Evolutionary conservation across 2,329 filamentous ascomycete species (phyloP).

Genomic region (Pestalotiopsis sp.): DNA sequence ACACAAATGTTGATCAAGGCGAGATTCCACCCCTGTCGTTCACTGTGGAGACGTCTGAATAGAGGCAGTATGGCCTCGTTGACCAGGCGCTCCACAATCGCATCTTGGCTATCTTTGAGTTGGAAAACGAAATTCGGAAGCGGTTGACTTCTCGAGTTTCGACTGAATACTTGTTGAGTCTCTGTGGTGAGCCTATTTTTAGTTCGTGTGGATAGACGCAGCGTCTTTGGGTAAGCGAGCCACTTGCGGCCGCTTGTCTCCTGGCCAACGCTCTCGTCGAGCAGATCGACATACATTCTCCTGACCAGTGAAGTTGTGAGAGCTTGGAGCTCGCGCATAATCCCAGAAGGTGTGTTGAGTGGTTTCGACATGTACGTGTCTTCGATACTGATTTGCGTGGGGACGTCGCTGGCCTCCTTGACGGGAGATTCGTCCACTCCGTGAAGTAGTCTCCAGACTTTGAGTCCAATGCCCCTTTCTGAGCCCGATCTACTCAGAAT

Average conservation of each 20-base stretch:
- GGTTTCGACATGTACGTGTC: slow-evolving; percentile 78
- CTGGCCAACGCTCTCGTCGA: slow-evolving; percentile 40
- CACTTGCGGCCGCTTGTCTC: slow-evolving; percentile 47
- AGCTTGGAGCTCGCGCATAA: slow-evolving; percentile 69
- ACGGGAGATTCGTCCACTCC: slow-evolving; percentile 80
- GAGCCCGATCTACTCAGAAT: slow-evolving; percentile 72
- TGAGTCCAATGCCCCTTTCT: slow-evolving; percentile 71
- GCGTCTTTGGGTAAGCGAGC: slow-evolving; percentile 79
- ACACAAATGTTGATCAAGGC: slow-evolving; percentile 86
- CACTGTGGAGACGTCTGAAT: slow-evolving; percentile 74
- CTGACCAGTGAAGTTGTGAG: slow-evolving; percentile 72
- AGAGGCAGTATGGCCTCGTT: slow-evolving; percentile 69
- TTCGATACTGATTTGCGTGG: slow-evolving; percentile 91
- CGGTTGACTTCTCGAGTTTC: slow-evolving; percentile 75
- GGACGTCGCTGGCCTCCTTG: slow-evolving; percentile 69
- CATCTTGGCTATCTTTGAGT: slow-evolving; percentile 58
- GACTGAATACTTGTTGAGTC: slow-evolving; percentile 57
- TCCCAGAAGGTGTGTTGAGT: slow-evolving; percentile 65
- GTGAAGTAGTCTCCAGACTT: slow-evolving; percentile 79
- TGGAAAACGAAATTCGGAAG: slow-evolving; percentile 77
- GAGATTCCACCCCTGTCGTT: slow-evolving; percentile 74
- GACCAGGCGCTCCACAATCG: slow-evolving; percentile 70
- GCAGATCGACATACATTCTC: slow-evolving; percentile 78
- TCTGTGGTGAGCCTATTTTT: slow-evolving; percentile 41
- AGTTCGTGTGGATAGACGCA: slow-evolving; percentile 79